Evolutionary conservation across 441 rosid species (phyloP).

Genomic region (Lepidium campestre): DNA sequence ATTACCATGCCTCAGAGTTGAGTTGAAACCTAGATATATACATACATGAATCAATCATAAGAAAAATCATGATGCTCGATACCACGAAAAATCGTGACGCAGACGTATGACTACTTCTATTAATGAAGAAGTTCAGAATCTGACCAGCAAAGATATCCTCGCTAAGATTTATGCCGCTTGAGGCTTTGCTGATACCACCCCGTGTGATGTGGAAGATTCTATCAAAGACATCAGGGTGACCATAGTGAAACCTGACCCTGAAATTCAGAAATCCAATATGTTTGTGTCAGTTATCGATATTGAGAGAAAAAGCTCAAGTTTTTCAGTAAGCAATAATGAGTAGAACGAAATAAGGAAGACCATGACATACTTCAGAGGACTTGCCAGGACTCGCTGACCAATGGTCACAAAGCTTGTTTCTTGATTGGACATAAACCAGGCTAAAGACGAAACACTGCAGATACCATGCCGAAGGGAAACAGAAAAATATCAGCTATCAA

Average conservation of each 20-base stretch:
- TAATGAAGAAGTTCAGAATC: conserved; percentile 10
- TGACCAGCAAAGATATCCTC: conserved; percentile 96
- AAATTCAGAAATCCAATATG: conserved; percentile 14
- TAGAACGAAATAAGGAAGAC: conserved; percentile 7
- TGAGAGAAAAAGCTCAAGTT: neutral
- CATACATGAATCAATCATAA: neutral
- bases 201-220: conserved; percentile 90
- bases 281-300: neutral
- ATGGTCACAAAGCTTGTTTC: conserved; percentile 93
- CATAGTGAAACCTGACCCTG: conserved; percentile 95
- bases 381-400: conserved; percentile 95
- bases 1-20: conserved; percentile 83
- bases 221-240: conserved; percentile 94
- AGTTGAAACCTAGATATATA: conserved; percentile 65
- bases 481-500: conserved; percentile 2
- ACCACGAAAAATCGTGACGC: conserved; percentile 3
- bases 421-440: conserved; percentile 98
- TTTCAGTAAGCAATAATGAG: neutral
- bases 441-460: conserved; percentile 91
- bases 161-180: conserved; percentile 85
- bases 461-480: conserved; percentile 18
- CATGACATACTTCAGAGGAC: conserved; percentile 75
- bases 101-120: neutral
- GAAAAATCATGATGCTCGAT: conserved; percentile 5
- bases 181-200: conserved; percentile 96